phyloP scores from a whole-genome alignment of 148 eudicot species.

The Pharnaceum exiguum region DNA sequence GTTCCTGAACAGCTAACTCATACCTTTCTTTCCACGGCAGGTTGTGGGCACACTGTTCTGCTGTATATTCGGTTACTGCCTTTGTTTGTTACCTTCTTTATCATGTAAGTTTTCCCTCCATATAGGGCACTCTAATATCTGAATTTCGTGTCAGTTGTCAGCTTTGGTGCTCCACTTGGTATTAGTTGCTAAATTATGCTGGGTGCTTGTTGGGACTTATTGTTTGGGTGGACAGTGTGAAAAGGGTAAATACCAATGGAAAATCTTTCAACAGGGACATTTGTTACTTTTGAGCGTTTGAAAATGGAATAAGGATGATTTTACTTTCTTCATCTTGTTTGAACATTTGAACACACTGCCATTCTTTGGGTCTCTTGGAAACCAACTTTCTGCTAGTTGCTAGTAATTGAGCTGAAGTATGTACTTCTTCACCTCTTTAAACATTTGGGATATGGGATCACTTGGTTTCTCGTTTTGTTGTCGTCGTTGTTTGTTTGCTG shows the following conservation, averaged over 20 bases:
- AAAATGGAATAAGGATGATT: background rate
- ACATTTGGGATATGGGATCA: too few relatives aligned
- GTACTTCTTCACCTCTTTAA: too few relatives aligned
- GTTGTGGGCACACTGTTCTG: conserved; percentile 58
- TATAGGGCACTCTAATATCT: background rate
- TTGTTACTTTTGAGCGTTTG: conserved; percentile 1
- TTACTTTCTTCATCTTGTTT: background rate
- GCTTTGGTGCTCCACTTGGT: background rate
- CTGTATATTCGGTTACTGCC: conserved; percentile 53
- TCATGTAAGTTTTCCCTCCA: conserved; percentile 31
- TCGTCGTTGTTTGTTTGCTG: too few relatives aligned
- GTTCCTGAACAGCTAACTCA: background rate
- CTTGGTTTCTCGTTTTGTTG: too few relatives aligned
- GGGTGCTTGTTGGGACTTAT: background rate
- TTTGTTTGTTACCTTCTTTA: conserved; percentile 59
- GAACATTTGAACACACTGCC: background rate
- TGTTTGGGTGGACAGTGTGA: background rate
- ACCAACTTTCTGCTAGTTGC: too few relatives aligned
- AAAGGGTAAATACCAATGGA: background rate
- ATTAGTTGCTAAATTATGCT: background rate
- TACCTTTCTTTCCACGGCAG: conserved; percentile 34
- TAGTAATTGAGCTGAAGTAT: too few relatives aligned
- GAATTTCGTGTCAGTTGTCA: background rate
- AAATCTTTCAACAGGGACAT: background rate
- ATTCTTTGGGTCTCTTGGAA: too few relatives aligned